phyloP scores from a whole-genome alignment of 129 eudicot species.

The Saussurea involucrata region DNA sequence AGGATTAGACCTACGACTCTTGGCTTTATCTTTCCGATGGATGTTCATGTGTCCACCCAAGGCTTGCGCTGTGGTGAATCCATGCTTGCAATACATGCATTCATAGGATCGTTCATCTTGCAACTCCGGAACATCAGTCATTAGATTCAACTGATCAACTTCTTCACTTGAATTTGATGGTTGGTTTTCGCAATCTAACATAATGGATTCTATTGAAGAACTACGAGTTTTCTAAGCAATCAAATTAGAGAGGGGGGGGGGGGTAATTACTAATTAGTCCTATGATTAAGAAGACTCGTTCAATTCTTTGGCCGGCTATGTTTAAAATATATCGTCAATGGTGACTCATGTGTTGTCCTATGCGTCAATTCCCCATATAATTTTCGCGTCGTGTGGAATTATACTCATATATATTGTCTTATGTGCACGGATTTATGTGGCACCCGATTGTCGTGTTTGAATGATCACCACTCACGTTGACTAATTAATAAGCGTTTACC shows the following conservation, averaged over 20 bases:
- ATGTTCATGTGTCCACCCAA: conserved; percentile 88
- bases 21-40: conserved; percentile 68
- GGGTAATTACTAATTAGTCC: background rate
- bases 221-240: background rate
- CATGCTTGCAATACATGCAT: conserved; percentile 81
- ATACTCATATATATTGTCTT: conserved; percentile 15
- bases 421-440: conserved; percentile 8
- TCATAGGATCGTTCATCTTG: conserved; percentile 55
- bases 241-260: background rate
- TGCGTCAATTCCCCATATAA: conserved; percentile 24
- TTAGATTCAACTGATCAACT: conserved; percentile 33
- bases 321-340: conserved; percentile 20
- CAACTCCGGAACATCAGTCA: conserved; percentile 19
- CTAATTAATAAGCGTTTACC: background rate
- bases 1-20: conserved; percentile 25
- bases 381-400: conserved; percentile 13
- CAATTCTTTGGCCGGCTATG: conserved; percentile 32
- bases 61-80: conserved; percentile 81
- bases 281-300: conserved; percentile 20
- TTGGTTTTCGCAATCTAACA: conserved; percentile 18
- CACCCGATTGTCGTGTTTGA: conserved; percentile 8
- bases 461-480: background rate
- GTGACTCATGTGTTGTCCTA: conserved; percentile 30
- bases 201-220: conserved; percentile 25
- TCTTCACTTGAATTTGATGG: conserved; percentile 28